Conservation (phyloP, 805 yeast species). For the Ogataea trehaloabstinens region DNA sequence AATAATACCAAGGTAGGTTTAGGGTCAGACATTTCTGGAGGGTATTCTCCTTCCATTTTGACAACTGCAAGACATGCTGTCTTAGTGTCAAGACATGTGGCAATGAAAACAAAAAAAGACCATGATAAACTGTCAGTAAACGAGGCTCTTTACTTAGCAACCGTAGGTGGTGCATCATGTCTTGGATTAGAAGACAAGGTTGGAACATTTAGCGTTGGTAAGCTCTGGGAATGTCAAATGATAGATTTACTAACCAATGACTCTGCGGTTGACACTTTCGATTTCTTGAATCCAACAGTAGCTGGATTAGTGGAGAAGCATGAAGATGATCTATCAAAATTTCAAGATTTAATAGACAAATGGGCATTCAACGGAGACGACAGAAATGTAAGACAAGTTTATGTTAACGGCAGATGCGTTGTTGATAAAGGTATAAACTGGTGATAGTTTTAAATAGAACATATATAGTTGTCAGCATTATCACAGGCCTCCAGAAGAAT, state of each 20-base stretch:
- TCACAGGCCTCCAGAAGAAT: conserved; percentile 38
- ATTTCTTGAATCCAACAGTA: conserved; percentile 53
- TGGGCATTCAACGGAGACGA: conserved; percentile 93
- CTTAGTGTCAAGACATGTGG: conserved; percentile 62
- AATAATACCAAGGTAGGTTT: conserved; percentile 69
- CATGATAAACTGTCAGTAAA: conserved; percentile 50
- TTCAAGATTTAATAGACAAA: conserved; percentile 61
- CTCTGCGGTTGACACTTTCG: conserved; percentile 69
- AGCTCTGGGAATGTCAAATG: conserved; percentile 77
- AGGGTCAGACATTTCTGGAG: conserved; percentile 75
- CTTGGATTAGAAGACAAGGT: conserved; percentile 50
- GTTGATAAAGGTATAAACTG: conserved; percentile 43
- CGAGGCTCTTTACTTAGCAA: conserved; percentile 74
- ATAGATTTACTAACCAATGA: conserved; percentile 51
- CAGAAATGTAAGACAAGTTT: conserved; percentile 71
- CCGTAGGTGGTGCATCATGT: conserved; percentile 82
- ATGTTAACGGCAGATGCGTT: conserved; percentile 72
- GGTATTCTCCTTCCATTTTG: conserved; percentile 60
- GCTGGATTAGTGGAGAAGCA: conserved; percentile 3
- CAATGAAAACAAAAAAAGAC: conserved; percentile 48
- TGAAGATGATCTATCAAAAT: conserved; percentile 22
- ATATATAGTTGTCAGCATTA: conserved; percentile 36
- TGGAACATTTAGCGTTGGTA: conserved; percentile 74
- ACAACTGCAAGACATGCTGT: conserved; percentile 64
- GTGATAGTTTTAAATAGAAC: no score